Evolutionary conservation across 306 rosid genomes (phyloP), one percentile per base, ranked within the genome.

Genomic region (Benincasa hispida): DNA sequence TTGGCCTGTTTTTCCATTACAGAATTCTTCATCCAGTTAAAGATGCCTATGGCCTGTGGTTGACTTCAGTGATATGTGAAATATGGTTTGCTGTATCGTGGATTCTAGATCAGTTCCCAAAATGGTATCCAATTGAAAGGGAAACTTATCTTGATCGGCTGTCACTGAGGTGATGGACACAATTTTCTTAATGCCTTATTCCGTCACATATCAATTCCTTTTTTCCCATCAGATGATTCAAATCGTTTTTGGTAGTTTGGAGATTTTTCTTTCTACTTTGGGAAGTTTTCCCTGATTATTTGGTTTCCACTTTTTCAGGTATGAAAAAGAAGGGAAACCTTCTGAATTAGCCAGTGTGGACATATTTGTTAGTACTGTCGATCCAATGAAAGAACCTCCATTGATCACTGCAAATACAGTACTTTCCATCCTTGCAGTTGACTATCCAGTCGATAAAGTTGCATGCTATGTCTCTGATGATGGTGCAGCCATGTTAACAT

Each of bases 401-500:
- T 81, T 94, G 28, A 94, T 94, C 32, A 94, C 99, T 10, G 97
- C 97, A 51, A 94, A 94, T 85, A 94, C 97, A 1, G 99, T 94
- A 78, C 89, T 94, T 34, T 91, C 99, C 47, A 94, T 94, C 83
- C 96, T 94, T 37, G 89, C 93, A 13, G 99, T 89, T 55, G 97
- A 94, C 83, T 94, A 94, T 82, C 96, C 99, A 5, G 92, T 89
- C 3, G 99, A 94, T 50, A 94, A 94, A 84, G 95, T 92, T 73
- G 89, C 92, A n/a, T 94, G 99, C 89, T 94, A 94, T 77, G 97
- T 94, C 73, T 94, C 99, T 11, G 97, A 94, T 60, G 99, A 94
- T 87, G 99, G 99, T 82, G 99, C 99, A 77, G 99, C 99, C 63
- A 94, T 94, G 99, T 90, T 94, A 77, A 94, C 99, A 63, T 94